Evolutionary conservation across 2,329 filamentous ascomycete genomes (phyloP).

Genomic region (Rhynchosporium graminicola): DNA sequence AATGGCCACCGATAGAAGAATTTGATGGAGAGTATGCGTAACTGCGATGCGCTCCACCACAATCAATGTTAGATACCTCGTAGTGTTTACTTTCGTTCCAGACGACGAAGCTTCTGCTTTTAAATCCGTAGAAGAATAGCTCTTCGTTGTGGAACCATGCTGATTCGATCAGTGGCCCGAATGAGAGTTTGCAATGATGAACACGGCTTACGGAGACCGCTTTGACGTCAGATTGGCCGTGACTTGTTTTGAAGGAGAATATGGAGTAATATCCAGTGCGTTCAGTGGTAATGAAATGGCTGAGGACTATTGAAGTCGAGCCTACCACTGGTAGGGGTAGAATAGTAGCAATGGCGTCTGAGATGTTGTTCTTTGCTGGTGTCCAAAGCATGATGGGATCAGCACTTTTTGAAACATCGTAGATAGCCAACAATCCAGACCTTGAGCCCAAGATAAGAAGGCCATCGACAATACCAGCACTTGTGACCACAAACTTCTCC

Average conservation of each 20-base stretch:
- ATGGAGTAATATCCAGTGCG: conserved; percentile 77
- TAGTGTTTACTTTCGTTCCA: conserved; percentile 74
- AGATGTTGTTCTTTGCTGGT: conserved; percentile 34
- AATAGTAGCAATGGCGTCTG: conserved; percentile 70
- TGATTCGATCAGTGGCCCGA: conserved; percentile 76
- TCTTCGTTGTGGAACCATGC: conserved; percentile 60
- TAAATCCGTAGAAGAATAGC: conserved; percentile 79
- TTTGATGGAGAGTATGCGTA: conserved; percentile 56
- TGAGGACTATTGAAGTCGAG: conserved; percentile 18
- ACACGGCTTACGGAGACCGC: conserved; percentile 45
- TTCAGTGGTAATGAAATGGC: conserved; percentile 68
- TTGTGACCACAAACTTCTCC: conserved; percentile 51
- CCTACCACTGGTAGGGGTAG: conserved; percentile 44
- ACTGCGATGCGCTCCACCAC: conserved; percentile 79
- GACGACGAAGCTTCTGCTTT: conserved; percentile 74
- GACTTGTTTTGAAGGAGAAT: conserved; percentile 41
- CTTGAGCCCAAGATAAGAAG: conserved; percentile 56
- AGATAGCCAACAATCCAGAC: conserved; percentile 54
- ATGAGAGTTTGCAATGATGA: conserved; percentile 68
- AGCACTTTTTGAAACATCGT: conserved; percentile 37
- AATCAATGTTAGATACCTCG: conserved; percentile 72
- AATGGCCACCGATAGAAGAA: conserved; percentile 47
- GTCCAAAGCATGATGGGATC: conserved; percentile 28
- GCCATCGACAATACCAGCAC: conserved; percentile 46
- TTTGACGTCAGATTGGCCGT: conserved; percentile 19